Base-by-base conservation (phyloP, 2,329 filamentous ascomycete genomes). In the Reticulascus tulasneorum region DNA sequence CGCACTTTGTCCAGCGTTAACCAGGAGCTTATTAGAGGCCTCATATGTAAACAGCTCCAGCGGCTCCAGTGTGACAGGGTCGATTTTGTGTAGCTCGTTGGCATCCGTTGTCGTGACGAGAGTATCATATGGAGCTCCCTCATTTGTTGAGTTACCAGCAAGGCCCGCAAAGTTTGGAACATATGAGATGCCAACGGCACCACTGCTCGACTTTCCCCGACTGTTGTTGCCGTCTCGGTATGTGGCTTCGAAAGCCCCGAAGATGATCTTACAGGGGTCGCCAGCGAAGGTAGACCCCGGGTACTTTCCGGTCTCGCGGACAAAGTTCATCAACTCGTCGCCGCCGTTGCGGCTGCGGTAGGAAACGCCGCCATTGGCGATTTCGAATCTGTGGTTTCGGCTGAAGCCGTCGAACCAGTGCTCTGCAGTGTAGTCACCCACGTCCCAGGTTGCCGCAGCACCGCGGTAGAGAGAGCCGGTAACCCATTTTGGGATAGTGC, bases 341-440 rank as follows among this genome's bases (percentile, higher is more conserved):
- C 28, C 25, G 1, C 25, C 23, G 38, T 46, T 45, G 5, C 44
- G 44, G 21, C 42, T 46, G 31, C 29, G 23, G 29, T 46, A 45
- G 7, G 31, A 29, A 12, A 46, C 41, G 23, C 9, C 23, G 23
- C 23, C 23, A n/a, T 24, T n/a, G 23, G 23, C 23, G 23, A 24
- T 24, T n/a, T 24, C 23, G 23, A 24, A 24, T n/a, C 23, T 24
- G 23, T 24, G 23, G 23, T 24, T 24, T 9, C 23, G 23, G 23
- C 23, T 24, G 23, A 24, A 24, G 23, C 23, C 23, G 23, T 24
- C 23, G 23, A 24, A 24, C 23, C 23, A 24, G 23, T 24, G 23
- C 15, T 46, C 44, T 7, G 41, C 41, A 4, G 41, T 44, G 22
- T 28, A 46, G 35, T 46, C 38, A 21, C 34, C 37, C 1, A 42